Evolutionary conservation across 208 protist species (phyloP), one percentile per base, ranked within the genome.

Genomic region (Cochliopodium minus): DNA sequence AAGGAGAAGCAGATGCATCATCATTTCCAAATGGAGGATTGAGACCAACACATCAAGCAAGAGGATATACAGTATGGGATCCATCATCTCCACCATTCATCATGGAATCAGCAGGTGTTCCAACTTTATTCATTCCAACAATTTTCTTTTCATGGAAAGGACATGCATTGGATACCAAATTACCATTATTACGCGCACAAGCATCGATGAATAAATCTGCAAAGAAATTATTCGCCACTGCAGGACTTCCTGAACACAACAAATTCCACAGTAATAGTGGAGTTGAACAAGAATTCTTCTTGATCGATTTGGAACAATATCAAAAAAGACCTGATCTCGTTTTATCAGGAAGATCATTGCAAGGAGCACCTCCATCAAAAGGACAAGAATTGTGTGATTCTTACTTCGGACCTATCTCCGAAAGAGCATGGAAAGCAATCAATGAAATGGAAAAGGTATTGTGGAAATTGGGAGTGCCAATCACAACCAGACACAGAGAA

Each of bases 41-140:
- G 10, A 65, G 82, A 52, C 53, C 42, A 10, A 86, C 81, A 0
- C 74, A 66, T 57, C 64, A 72, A 30, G 82, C 82, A 6, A 39
- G 80, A 38, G 83, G 73, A 40, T 88, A 86, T 64, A 82, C 78
- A 13, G 65, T 66, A n/a, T 79, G 76, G 64, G 81, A 88, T 59
- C 62, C 70, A 28, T 79, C 69, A 4, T 82, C 74, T 4, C 76
- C 79, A 39, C 57, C 76, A 17, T 88, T 86, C 53, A 56, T 87
- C 29, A 45, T 51, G 23, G 65, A 67, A 38, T n/a, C n/a, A n/a
- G n/a, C n/a, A n/a, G n/a, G n/a, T n/a, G n/a, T n/a, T n/a, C 67
- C 70, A 28, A 68, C 70, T 9, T 60, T 87, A 7, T 85, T 56
- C 51, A 78, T 85, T 52, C 81, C 82, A 20, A 67, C 81, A 6